These are phyloP conservation scores for Phaeosphaeria sp. DNA, from an alignment of 2,329 filamentous ascomycete species.

Conservation along the genomic window DNA sequence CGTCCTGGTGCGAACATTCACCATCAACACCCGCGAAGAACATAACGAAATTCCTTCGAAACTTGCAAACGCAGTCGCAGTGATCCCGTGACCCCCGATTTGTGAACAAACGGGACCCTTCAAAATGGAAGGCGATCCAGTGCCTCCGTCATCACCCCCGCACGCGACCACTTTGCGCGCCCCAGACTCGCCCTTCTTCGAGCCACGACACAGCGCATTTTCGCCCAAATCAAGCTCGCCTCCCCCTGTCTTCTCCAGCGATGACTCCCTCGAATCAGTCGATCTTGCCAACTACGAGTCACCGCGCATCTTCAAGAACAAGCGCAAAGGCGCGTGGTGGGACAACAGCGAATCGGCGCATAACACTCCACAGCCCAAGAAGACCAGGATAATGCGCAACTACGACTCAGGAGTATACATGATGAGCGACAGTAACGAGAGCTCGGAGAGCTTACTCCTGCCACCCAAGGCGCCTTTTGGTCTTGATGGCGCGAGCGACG, in stretches of 20 bases:
- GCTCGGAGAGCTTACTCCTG: slow-evolving; percentile 18
- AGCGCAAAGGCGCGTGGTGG: slow-evolving; percentile 43
- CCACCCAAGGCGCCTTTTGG: slow-evolving; percentile 24
- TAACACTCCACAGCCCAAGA: slow-evolving; percentile 27
- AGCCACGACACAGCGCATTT: slow-evolving; percentile 18
- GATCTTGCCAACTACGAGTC: slow-evolving; percentile 42
- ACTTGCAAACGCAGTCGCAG: too few relatives aligned
- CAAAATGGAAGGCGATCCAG: slow-evolving; percentile 30
- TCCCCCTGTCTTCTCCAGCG: slow-evolving; percentile 43
- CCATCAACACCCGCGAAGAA: background rate
- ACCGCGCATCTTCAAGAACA: slow-evolving; percentile 41
- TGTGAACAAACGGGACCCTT: background rate
- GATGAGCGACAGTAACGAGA: slow-evolving; percentile 36
- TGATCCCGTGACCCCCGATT: too few relatives aligned
- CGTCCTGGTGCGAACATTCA: background rate
- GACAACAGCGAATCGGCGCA: slow-evolving; percentile 23
- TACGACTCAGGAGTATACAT: slow-evolving; percentile 42
- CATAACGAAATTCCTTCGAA: background rate
- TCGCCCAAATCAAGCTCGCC: slow-evolving; percentile 42
- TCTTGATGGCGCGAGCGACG: slow-evolving; percentile 5
- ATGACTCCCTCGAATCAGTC: slow-evolving; percentile 35
- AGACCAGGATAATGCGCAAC: slow-evolving; percentile 37
- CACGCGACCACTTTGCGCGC: slow-evolving; percentile 26
- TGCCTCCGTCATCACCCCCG: slow-evolving; percentile 31
- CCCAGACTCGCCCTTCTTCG: slow-evolving; percentile 36